Evolutionary conservation across 345 rosid species (phyloP).

Genomic region (Barbarea vulgaris): DNA sequence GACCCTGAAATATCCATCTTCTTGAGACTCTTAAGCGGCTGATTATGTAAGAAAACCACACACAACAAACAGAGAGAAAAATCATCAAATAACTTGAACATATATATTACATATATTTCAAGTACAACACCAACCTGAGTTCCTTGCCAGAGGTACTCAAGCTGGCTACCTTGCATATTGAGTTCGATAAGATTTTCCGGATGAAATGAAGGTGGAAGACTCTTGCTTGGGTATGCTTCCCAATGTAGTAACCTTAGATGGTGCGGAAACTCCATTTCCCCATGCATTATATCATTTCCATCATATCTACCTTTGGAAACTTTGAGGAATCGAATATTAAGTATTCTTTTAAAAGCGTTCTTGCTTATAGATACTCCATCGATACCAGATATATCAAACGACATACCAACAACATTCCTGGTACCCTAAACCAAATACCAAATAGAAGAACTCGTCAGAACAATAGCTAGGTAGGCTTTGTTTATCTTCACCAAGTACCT

Average conservation of each 20-base stretch:
- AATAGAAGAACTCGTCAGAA: not conserved
- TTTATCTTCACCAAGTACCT: not conserved
- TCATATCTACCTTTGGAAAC: not conserved
- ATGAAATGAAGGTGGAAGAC: conserved; percentile 25
- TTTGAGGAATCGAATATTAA: conserved; percentile 20
- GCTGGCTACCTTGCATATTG: not conserved
- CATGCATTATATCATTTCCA: not conserved
- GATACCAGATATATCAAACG: conserved; percentile 3
- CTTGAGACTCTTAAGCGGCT: conserved; percentile 27
- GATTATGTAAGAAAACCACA: not conserved
- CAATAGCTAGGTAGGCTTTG: too few species aligned
- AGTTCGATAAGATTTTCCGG: conserved; percentile 19
- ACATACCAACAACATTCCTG: conserved; percentile 2
- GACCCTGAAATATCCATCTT: not conserved
- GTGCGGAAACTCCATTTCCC: not conserved
- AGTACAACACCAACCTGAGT: conserved; percentile 39
- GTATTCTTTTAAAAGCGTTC: conserved; percentile 17
- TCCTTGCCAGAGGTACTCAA: conserved; percentile 34
- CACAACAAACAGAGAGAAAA: not conserved
- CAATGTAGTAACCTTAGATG: conserved; percentile 29
- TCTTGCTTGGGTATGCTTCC: conserved; percentile 24
- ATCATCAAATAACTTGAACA: not conserved
- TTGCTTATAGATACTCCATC: not conserved
- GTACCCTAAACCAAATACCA: conserved; percentile 24
- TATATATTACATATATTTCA: not conserved